Evolutionary conservation across 208 protist species (phyloP), one percentile per base, ranked within the genome.

Genomic region (Herpetomonas muscarum): DNA sequence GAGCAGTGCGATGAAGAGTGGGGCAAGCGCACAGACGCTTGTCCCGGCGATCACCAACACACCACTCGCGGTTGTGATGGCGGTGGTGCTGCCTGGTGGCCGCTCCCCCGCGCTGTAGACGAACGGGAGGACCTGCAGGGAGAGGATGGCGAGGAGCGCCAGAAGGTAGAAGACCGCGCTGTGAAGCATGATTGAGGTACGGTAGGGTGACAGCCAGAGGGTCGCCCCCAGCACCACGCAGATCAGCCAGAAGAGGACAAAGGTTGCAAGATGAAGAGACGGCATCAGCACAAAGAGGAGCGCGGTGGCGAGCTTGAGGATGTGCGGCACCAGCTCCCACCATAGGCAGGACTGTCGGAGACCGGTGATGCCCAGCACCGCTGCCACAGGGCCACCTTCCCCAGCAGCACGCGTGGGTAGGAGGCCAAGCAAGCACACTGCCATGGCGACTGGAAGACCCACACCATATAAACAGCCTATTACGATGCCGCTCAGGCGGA

Each of bases 111-210:
- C 42, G 17, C 59, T 21, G 58, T 64, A 24, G 26, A 65, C 24
- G 32, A 67, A 56, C 19, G 72, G 72, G 22, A 79, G 47, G 52
- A 74, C 52, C 55, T 79, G 66, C 26, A 79, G 22, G 12, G 49
- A 41, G 19, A 44, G 19, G 37, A 62, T 51, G 1, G 67, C 5
- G 17, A 61, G 58, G 39, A 72, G 48, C 3, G 39, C n/a, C 0
- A 68, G 30, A 2, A 46, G 62, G 3, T 46, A 26, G 22, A 61
- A 41, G 28, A 57, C 42, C 39, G 70, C 56, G 34, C 62, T 47
- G 32, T 50, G 58, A 48, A 67, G 60, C 41, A 60, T 21, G 12
- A 55, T 31, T 25, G 34, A 45, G 41, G 28, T 24, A 24, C 54
- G 56, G 54, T 56, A 67, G 1, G 68, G 68, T 31, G 44, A 36